Conservation (phyloP, 192 early-diverging fungal species). For the Backusella australiensis region DNA sequence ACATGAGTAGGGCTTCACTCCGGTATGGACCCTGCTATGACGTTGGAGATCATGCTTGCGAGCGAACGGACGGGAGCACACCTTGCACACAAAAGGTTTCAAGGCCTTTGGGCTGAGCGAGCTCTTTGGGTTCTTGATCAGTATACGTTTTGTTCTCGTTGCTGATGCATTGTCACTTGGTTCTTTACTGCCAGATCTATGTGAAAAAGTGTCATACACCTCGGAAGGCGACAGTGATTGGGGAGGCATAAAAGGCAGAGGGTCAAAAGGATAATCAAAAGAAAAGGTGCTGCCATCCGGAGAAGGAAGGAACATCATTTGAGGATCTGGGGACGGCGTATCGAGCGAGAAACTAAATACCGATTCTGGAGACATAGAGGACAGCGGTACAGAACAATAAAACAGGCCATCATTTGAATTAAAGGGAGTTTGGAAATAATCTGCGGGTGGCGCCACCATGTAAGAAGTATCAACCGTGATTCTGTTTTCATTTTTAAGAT, state of each 20-base stretch:
- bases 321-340: not conserved
- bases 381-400: not conserved
- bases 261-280: not conserved
- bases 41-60: constrained; percentile 78
- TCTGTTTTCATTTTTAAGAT: not conserved
- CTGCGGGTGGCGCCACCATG: not conserved
- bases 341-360: not conserved
- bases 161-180: not conserved
- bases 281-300: not conserved
- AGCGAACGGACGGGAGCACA: constrained; percentile 64
- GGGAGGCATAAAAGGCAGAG: not conserved
- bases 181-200: not conserved
- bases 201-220: not conserved
- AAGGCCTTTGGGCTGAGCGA: not conserved
- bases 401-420: not conserved
- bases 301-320: not conserved
- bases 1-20: constrained; percentile 69
- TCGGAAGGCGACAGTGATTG: not conserved
- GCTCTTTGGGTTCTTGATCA: too few species aligned
- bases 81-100: constrained; percentile 57
- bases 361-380: not conserved
- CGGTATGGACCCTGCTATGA: constrained; percentile 63
- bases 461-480: not conserved
- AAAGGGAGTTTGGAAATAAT: not conserved
- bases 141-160: not conserved